phyloP scores from a whole-genome alignment of 31 red algal species.

The Porphyra umbilicalis region DNA sequence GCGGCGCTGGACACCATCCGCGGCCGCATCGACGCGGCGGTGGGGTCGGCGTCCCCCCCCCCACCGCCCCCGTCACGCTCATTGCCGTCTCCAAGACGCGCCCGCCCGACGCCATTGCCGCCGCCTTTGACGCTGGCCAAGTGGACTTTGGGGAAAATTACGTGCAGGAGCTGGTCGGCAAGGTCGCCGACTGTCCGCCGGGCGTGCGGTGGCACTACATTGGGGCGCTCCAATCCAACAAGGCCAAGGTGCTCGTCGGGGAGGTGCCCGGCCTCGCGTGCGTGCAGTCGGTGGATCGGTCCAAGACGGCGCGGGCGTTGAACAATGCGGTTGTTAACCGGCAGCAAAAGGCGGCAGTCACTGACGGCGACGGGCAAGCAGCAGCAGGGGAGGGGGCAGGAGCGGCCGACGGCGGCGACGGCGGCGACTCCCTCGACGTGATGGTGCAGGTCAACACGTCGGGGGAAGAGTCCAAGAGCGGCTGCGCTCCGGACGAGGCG shows the following conservation, averaged over 20 bases:
- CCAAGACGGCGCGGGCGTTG: constrained; percentile 50
- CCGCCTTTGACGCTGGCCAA: constrained; percentile 65
- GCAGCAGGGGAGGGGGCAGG: too few species aligned
- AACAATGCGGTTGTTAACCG: constrained; percentile 20
- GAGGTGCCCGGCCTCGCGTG: constrained; percentile 47
- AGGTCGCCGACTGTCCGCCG: constrained; percentile 45
- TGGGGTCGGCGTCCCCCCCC: not conserved
- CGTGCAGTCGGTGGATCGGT: constrained; percentile 83
- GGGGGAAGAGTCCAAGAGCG: constrained; percentile 77
- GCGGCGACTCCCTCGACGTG: constrained; percentile 29
- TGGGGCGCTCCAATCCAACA: constrained; percentile 90
- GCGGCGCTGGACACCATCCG: not conserved
- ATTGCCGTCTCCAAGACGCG: constrained; percentile 91
- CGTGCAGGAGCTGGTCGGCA: constrained; percentile 85
- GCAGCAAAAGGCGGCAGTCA: not conserved
- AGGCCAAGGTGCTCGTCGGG: constrained; percentile 50
- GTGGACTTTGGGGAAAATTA: constrained; percentile 97
- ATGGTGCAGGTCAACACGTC: constrained; percentile 95
- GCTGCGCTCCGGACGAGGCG: constrained; percentile 46
- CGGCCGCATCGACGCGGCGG: not conserved
- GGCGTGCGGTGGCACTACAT: constrained; percentile 96
- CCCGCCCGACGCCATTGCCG: constrained; percentile 26
- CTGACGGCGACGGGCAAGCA: too few species aligned
- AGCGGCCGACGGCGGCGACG: constrained; percentile 3
- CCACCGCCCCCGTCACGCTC: constrained; percentile 8